These are phyloP conservation scores for Calocybe gangraenosa DNA, from an alignment of 768 basidiomycete species.

Conservation along the genomic window DNA sequence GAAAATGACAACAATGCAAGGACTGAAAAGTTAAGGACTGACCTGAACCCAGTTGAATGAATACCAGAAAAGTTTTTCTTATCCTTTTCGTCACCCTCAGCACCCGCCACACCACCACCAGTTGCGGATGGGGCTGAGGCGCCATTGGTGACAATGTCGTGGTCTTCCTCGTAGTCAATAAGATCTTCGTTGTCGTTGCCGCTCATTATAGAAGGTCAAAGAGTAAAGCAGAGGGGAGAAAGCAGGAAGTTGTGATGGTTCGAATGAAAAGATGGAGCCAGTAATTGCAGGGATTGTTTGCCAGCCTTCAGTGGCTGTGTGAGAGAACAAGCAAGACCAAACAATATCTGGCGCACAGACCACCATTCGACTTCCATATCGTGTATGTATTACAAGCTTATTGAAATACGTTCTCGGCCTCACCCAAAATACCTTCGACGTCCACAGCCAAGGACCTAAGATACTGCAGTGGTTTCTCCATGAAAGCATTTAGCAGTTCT, in stretches of 20 bases:
- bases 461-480: conserved; percentile 38
- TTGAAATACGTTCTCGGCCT: conserved; percentile 4
- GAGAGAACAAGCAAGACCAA: conserved; percentile 21
- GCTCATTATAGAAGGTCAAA: conserved; percentile 51
- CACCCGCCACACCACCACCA: conserved; percentile 44
- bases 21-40: conserved; percentile 19
- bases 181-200: conserved; percentile 87
- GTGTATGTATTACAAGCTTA: too few species aligned
- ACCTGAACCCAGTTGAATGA: conserved; percentile 99
- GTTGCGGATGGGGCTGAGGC: conserved; percentile 39
- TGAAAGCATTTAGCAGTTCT: conserved; percentile 38
- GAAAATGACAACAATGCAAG: conserved; percentile 5
- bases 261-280: conserved; percentile 17
- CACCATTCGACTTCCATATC: conserved; percentile 7
- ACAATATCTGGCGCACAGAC: conserved; percentile 30
- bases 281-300: too few species aligned
- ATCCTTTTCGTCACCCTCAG: conserved; percentile 65
- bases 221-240: conserved; percentile 24
- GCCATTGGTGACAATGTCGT: conserved; percentile 68
- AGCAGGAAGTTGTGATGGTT: conserved; percentile 19
- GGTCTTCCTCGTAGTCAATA: conserved; percentile 92
- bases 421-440: conserved; percentile 17
- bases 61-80: conserved; percentile 99
- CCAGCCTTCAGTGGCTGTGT: conserved; percentile 23
- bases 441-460: conserved; percentile 18